A percentile compares a stretch with the other conserved stretches of the same genome.
These are phyloP conservation scores for Irpex lacteus DNA, from an alignment of 1,284 basidiomycete genomes.

Conservation along the genomic window DNA sequence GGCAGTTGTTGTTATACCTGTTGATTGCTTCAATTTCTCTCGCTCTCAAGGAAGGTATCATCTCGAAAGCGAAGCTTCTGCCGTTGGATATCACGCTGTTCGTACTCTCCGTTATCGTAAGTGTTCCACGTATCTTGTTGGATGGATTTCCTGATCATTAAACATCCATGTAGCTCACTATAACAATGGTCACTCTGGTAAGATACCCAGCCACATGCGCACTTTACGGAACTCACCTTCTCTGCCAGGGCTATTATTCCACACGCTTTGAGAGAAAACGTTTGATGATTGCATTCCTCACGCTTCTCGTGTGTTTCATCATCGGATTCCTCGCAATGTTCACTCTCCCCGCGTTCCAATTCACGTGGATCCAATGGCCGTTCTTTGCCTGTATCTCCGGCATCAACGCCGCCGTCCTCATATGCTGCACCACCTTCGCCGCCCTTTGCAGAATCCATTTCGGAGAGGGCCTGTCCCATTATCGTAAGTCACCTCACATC, in stretches of 20 bases:
- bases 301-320: constrained; percentile 37
- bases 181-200: constrained; percentile 49
- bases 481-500: constrained; percentile 30
- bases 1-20: constrained; percentile 56
- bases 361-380: constrained; percentile 56
- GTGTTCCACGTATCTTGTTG: background rate
- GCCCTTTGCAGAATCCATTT: constrained; percentile 49
- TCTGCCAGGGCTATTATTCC: constrained; percentile 48
- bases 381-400: constrained; percentile 48
- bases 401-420: constrained; percentile 44
- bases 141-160: background rate
- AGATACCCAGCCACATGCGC: background rate
- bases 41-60: constrained; percentile 54
- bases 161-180: constrained; percentile 34
- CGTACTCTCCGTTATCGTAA: constrained; percentile 42
- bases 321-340: constrained; percentile 50
- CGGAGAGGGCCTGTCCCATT: constrained; percentile 49
- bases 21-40: constrained; percentile 48
- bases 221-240: background rate
- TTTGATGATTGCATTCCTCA: constrained; percentile 43
- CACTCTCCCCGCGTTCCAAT: constrained; percentile 49
- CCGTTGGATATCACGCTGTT: constrained; percentile 41
- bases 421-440: constrained; percentile 42
- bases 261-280: constrained; percentile 43
- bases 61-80: constrained; percentile 29